These are phyloP conservation scores for Mortierella sp. DNA, from an alignment of 371 early-diverging fungal genomes.

Conservation along the genomic window DNA sequence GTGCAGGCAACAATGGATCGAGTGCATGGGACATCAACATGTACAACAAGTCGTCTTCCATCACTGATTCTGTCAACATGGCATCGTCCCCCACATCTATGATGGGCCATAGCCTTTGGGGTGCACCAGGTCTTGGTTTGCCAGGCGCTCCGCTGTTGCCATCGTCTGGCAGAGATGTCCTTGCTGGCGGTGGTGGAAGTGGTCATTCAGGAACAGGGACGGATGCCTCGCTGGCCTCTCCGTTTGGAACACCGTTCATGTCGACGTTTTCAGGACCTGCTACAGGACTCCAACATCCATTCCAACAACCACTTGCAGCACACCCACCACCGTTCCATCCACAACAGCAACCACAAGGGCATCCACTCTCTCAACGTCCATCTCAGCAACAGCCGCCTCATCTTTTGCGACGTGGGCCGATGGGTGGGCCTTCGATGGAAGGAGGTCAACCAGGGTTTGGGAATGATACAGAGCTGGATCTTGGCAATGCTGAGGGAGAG, in stretches of 20 bases:
- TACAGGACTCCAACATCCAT: conserved; percentile 26
- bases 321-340: conserved; percentile 4
- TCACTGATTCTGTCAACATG: conserved; percentile 22
- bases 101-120: conserved; percentile 38
- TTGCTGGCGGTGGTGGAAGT: background rate
- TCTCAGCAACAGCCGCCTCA: conserved; percentile 20
- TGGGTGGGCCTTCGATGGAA: conserved; percentile 12
- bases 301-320: conserved; percentile 17
- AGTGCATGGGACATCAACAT: conserved; percentile 35
- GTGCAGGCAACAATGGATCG: background rate
- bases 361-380: no score
- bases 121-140: conserved; percentile 32
- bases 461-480: conserved; percentile 37
- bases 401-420: conserved; percentile 6
- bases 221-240: conserved; percentile 2
- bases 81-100: conserved; percentile 31
- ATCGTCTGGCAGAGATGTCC: conserved; percentile 18
- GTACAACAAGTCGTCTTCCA: conserved; percentile 26
- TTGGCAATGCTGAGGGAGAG: conserved; percentile 46
- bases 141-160: conserved; percentile 31
- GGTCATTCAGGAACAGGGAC: no score
- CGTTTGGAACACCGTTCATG: conserved; percentile 45
- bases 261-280: conserved; percentile 29
- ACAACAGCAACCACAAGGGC: background rate
- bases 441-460: conserved; percentile 17